A percentile compares a stretch with the other conserved stretches of the same genome.
Evolutionary conservation across 2,329 filamentous ascomycete genomes (phyloP).

Genomic region (Thelonectria rubi): DNA sequence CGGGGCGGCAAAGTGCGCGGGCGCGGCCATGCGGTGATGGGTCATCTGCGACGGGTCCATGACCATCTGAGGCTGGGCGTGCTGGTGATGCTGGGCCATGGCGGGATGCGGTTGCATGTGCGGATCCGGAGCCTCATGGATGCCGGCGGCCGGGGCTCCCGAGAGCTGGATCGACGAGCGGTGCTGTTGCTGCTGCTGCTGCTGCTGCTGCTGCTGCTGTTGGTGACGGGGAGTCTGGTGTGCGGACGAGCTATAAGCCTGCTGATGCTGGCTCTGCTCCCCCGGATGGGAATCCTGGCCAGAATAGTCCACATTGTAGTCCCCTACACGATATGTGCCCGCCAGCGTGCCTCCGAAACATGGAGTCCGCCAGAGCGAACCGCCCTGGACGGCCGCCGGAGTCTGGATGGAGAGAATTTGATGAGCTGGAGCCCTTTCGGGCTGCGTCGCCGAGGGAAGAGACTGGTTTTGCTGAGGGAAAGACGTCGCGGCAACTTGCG

Average conservation of each 20-base stretch:
- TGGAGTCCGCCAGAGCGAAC: conserved; percentile 80
- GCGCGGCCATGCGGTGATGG: conserved; percentile 57
- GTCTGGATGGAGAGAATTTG: conserved; percentile 69
- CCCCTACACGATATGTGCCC: conserved; percentile 76
- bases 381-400: conserved; percentile 77
- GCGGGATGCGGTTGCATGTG: conserved; percentile 47
- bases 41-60: conserved; percentile 66
- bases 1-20: conserved; percentile 61
- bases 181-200: conserved; percentile 51
- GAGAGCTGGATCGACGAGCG: conserved; percentile 60
- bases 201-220: conserved; percentile 52
- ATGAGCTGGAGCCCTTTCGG: conserved; percentile 62
- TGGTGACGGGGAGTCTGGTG: conserved; percentile 48
- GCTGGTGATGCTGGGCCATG: conserved; percentile 55
- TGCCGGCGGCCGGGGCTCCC: conserved; percentile 51
- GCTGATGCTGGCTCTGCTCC: conserved; percentile 70
- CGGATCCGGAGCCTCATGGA: conserved; percentile 56
- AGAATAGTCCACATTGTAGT: conserved; percentile 80
- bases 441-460: conserved; percentile 53
- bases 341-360: conserved; percentile 77
- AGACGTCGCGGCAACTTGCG: conserved; percentile 42
- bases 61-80: conserved; percentile 63
- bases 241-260: conserved; percentile 65
- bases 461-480: conserved; percentile 35
- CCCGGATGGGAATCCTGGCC: conserved; percentile 72